Conservation (phyloP, 768 basidiomycete species). For the Serendipita sp. region DNA sequence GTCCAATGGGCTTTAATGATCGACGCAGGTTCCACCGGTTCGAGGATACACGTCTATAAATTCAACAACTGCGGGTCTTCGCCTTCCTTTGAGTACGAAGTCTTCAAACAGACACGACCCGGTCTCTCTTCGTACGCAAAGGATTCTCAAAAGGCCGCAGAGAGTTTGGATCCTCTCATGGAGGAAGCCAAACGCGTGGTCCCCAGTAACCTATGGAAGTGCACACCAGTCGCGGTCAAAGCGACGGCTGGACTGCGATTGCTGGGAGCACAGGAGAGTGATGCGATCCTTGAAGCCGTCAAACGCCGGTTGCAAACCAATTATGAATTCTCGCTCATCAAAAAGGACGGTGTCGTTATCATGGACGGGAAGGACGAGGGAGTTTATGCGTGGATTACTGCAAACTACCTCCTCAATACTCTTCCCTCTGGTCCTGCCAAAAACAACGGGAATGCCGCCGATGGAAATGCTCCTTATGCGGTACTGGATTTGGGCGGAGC, state of each 20-base stretch:
- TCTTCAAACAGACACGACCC: slow-evolving; percentile 66
- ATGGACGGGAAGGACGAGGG: slow-evolving; percentile 97
- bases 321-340: slow-evolving; percentile 55
- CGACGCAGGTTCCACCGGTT: slow-evolving; percentile 95
- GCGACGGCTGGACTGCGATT: slow-evolving; percentile 80
- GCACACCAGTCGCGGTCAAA: slow-evolving; percentile 82
- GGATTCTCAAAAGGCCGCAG: slow-evolving; percentile 53
- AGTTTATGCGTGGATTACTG: slow-evolving; percentile 98
- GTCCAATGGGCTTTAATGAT: slow-evolving; percentile 94
- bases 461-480: slow-evolving; percentile 33
- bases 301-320: slow-evolving; percentile 33
- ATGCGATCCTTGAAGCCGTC: slow-evolving; percentile 63
- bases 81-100: slow-evolving; percentile 80
- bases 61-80: slow-evolving; percentile 78
- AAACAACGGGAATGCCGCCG: slow-evolving; percentile 24
- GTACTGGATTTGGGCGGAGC: slow-evolving; percentile 94
- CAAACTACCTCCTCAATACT: slow-evolving; percentile 75
- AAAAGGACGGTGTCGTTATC: slow-evolving; percentile 54
- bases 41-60: slow-evolving; percentile 95
- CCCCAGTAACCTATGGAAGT: slow-evolving; percentile 43
- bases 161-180: slow-evolving; percentile 60
- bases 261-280: slow-evolving; percentile 43
- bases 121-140: slow-evolving; percentile 55
- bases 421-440: slow-evolving; percentile 38
- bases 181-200: slow-evolving; percentile 68